Evolutionary conservation across 2,329 filamentous ascomycete species (phyloP).

Genomic region (Sclerotinia glacialis): DNA sequence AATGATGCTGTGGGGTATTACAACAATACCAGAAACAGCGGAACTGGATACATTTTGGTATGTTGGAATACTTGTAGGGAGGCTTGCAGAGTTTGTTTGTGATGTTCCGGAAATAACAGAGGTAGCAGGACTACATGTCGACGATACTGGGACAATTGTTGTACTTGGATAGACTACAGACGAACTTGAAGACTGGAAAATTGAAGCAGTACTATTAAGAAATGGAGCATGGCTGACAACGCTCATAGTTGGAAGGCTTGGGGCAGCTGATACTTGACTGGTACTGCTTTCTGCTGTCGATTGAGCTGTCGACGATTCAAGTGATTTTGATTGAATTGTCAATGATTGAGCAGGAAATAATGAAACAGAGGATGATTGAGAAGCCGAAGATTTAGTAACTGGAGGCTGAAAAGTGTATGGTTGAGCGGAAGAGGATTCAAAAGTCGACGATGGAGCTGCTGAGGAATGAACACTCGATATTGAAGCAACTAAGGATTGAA

Average conservation of each 20-base stretch:
- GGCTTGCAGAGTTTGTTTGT: not conserved
- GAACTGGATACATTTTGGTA: not conserved
- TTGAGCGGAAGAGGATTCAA: not conserved
- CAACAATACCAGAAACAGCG: not conserved
- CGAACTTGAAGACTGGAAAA: not conserved
- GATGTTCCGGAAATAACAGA: constrained; percentile 5
- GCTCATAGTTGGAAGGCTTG: not conserved
- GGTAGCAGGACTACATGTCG: not conserved
- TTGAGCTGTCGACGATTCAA: constrained; percentile 4
- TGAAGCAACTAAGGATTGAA: not conserved
- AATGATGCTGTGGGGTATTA: not conserved
- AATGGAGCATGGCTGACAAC: not conserved
- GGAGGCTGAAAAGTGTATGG: not conserved
- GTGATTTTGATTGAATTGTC: not conserved
- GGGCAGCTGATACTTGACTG: not conserved
- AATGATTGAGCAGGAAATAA: not conserved
- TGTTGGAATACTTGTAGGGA: not conserved
- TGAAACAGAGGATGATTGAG: not conserved
- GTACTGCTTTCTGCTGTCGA: not conserved
- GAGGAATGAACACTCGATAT: not conserved
- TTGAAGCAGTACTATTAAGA: not conserved
- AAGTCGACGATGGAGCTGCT: too few relatives aligned
- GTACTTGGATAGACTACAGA: not conserved
- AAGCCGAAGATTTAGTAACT: too few relatives aligned
- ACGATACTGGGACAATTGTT: not conserved